A percentile compares a stretch with the other conserved stretches of the same genome.
These are phyloP conservation scores for Zostera marina DNA, from an alignment of 116 monocot species.

Conservation along the genomic window DNA sequence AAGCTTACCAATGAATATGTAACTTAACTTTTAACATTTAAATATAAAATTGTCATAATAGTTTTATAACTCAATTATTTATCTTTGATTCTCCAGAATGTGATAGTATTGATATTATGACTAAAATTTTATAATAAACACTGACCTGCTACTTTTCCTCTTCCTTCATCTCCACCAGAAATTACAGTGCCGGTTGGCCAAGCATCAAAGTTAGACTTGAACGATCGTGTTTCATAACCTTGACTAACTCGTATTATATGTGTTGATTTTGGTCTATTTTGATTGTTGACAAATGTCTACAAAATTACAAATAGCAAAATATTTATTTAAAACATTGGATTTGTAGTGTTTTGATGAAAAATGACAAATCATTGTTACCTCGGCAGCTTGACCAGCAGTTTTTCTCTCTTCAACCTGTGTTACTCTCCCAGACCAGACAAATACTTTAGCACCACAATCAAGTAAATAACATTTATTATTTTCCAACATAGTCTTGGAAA, in stretches of 20 bases:
- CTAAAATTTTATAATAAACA: neutral
- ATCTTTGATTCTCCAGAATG: neutral
- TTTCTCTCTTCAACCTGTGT: conserved; percentile 93
- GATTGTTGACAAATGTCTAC: conserved; percentile 51
- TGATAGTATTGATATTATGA: neutral
- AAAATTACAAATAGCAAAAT: conserved; percentile 26
- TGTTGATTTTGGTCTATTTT: conserved; percentile 67
- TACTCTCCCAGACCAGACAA: conserved; percentile 90
- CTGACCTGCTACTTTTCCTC: conserved; percentile 97
- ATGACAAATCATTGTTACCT: conserved; percentile 33
- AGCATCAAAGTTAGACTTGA: conserved; percentile 81
- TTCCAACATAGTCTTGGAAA: conserved; percentile 67
- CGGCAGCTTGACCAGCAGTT: conserved; percentile 60
- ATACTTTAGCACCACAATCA: conserved; percentile 84
- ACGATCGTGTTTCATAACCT: conserved; percentile 74
- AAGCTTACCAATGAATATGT: neutral
- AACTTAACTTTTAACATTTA: neutral
- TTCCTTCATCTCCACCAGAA: conserved; percentile 58
- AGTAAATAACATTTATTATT: conserved; percentile 91
- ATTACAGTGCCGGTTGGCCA: conserved; percentile 54
- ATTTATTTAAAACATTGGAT: neutral
- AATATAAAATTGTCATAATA: neutral
- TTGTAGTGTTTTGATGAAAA: neutral
- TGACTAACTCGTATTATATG: conserved; percentile 72
- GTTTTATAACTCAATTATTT: neutral